Evolutionary conservation across 768 basidiomycete species (phyloP).

Genomic region (Boletellus emodensis): DNA sequence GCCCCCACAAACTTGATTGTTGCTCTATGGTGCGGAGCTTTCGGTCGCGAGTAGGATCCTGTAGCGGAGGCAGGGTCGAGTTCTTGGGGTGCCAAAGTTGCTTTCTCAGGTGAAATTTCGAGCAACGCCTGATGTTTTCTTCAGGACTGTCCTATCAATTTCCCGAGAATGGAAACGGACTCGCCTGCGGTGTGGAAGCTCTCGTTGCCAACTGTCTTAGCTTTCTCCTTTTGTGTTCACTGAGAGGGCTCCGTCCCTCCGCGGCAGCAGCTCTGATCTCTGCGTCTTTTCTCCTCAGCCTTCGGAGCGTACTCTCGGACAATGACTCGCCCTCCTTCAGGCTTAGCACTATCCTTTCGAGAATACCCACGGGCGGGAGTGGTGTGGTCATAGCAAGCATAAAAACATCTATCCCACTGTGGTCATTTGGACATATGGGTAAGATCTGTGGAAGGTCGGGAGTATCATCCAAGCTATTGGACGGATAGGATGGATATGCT

Average conservation of each 20-base stretch:
- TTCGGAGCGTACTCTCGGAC: constrained; percentile 25
- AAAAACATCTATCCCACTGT: constrained; percentile 5
- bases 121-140: neutral
- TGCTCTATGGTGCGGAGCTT: neutral
- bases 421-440: constrained; percentile 17
- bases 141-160: neutral
- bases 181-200: constrained; percentile 6
- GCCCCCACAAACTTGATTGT: neutral
- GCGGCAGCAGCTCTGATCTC: constrained; percentile 19
- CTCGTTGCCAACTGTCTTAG: constrained; percentile 11
- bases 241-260: constrained; percentile 21
- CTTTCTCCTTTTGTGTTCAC: constrained; percentile 21
- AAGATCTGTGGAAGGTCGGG: constrained; percentile 14
- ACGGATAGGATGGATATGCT: constrained; percentile 1
- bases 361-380: constrained; percentile 17
- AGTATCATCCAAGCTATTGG: constrained; percentile 13
- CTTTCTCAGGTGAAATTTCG: neutral
- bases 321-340: constrained; percentile 22
- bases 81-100: neutral
- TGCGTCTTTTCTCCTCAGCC: constrained; percentile 22
- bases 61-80: neutral
- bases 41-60: neutral
- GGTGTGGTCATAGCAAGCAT: constrained; percentile 17
- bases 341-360: constrained; percentile 19
- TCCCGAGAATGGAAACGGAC: neutral